Evolutionary conservation across 2,329 filamentous ascomycete species (phyloP).

Genomic region (Cercospora sp.): DNA sequence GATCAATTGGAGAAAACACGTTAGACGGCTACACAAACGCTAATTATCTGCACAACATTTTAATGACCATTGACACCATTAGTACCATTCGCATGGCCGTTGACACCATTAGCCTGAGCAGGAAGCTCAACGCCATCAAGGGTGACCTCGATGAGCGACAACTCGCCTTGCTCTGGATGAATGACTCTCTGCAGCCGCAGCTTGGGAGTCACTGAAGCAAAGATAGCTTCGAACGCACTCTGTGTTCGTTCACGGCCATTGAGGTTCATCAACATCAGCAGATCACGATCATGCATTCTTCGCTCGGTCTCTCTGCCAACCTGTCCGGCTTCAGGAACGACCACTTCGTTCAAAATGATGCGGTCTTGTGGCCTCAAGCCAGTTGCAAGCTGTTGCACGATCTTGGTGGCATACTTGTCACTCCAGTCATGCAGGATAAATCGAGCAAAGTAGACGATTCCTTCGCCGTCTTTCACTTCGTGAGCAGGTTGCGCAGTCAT

Average conservation of each 20-base stretch:
- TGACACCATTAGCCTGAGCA: not conserved
- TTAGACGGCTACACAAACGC: not conserved
- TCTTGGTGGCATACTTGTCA: constrained; percentile 30
- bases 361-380: constrained; percentile 25
- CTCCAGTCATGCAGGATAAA: constrained; percentile 32
- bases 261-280: constrained; percentile 32
- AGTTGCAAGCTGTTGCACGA: constrained; percentile 24
- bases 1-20: not conserved
- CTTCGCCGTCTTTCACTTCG: constrained; percentile 12
- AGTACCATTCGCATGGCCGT: not conserved
- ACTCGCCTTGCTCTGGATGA: constrained; percentile 26
- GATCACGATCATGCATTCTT: constrained; percentile 29
- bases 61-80: constrained; percentile 12
- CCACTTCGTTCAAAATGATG: constrained; percentile 30
- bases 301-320: constrained; percentile 25
- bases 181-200: constrained; percentile 21
- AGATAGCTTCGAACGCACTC: constrained; percentile 26
- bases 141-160: constrained; percentile 27
- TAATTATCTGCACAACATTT: not conserved
- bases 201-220: constrained; percentile 24
- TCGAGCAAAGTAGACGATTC: constrained; percentile 25
- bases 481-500: constrained; percentile 23
- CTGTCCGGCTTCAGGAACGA: constrained; percentile 26
- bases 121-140: constrained; percentile 10
- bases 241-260: constrained; percentile 30